A percentile compares a stretch with the other conserved stretches of the same genome.
Conservation (phyloP, 257 asterid genomes). For the Penstemon eatonii region DNA sequence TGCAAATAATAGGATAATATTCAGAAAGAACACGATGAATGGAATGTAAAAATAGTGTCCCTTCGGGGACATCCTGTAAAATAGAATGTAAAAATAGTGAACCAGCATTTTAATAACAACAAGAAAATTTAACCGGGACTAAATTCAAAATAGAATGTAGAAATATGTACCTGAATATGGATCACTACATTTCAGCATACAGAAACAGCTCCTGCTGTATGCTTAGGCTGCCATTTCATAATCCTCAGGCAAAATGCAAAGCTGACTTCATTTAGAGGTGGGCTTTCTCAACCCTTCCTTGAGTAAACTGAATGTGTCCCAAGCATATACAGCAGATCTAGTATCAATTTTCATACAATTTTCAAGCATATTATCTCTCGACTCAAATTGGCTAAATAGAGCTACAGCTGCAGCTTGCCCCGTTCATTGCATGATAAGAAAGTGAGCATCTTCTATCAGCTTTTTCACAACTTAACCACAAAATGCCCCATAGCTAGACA, state of each 20-base stretch:
- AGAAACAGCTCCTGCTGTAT: constrained; percentile 31
- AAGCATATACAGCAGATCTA: constrained; percentile 18
- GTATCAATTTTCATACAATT: constrained; percentile 20
- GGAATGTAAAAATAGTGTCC: neutral
- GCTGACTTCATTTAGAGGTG: constrained; percentile 27
- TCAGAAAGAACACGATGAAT: neutral
- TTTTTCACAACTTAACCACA: constrained; percentile 34
- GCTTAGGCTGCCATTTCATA: constrained; percentile 30
- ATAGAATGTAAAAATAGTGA: neutral
- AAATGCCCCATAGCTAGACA: constrained; percentile 22
- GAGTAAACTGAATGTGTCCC: constrained; percentile 27
- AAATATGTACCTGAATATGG: constrained; percentile 37
- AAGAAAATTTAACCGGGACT: neutral
- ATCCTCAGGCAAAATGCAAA: constrained; percentile 28
- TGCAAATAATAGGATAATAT: neutral
- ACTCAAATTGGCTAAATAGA: constrained; percentile 22
- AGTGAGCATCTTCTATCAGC: constrained; percentile 23
- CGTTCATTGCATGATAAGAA: constrained; percentile 21
- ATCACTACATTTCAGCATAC: constrained; percentile 29
- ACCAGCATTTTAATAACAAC: neutral
- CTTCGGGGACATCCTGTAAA: too few species aligned
- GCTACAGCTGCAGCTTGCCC: constrained; percentile 22
- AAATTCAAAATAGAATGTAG: neutral
- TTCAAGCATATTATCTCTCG: constrained; percentile 29
- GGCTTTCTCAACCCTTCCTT: constrained; percentile 28